Base-by-base conservation (phyloP, 306 rosid genomes). In the Dalbergia oliveri region DNA sequence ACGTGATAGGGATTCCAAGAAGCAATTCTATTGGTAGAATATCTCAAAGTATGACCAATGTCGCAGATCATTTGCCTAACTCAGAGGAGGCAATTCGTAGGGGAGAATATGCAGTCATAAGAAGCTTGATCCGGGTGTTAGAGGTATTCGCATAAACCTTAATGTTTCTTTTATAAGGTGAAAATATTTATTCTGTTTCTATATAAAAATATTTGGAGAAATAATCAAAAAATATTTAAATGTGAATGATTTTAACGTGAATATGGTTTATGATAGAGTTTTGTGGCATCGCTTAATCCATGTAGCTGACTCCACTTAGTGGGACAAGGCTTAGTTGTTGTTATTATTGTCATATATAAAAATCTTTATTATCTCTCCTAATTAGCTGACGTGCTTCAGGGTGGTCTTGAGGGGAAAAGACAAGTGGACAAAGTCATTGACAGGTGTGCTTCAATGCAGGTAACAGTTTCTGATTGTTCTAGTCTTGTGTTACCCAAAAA, bases 391-490 rank as follows among this genome's bases (percentile, higher is more conserved):
- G 78, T 83, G 73, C 70, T 80, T 81, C 82, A 93, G 98, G 98
- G 98, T 61, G 97, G 98, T 69, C 93, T 89, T 83, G 98, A 93
- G 79, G 98, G 98, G 62, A 93, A 93, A 88, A 89, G 93, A 85
- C 97, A 93, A 88, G 98, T 93, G 77, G 98, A 93, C 90, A 88
- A 88, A 88, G 94, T 93, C 78, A 93, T 93, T 74, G 98, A 93
- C 88, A 93, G 82, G 82, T 93, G 98, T 76, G 89, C 98, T 69
- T 87, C 97, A 54, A 93, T 93, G 98, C 98, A 93, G 98, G 98
- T 93, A 59, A 67, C 79, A 72, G 60, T 78, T 57, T 74, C 69
- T 65, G 33, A 16, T 72, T 72, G 53, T 54, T 84, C 63, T 72
- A 50, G 11, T 73, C 58, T 19, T 41, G 13, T 41, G 37, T 65